A percentile compares a stretch with the other conserved stretches of the same genome.
phyloP scores from a whole-genome alignment of 2,329 filamentous ascomycete species.

The Hymenoscyphus infarciens region DNA sequence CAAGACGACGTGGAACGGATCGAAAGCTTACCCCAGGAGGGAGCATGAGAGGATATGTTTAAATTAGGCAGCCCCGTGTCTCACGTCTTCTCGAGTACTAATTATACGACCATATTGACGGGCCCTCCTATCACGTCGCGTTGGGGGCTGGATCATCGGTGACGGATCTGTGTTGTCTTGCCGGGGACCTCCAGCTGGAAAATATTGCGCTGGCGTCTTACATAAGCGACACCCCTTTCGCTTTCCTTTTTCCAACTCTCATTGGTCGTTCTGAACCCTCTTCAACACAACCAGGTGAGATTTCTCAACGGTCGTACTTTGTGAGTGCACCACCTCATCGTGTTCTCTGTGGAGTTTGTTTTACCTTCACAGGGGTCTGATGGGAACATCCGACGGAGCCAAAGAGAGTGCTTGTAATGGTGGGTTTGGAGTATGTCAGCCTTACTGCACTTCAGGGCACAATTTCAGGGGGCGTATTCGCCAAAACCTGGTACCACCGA shows the following conservation, averaged over 20 bases:
- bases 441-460: background rate
- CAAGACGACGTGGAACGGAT: background rate
- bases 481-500: background rate
- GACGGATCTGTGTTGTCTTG: background rate
- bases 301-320: too few species aligned
- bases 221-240: background rate
- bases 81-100: background rate
- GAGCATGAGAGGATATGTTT: background rate
- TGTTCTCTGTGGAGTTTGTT: too few species aligned
- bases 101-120: background rate
- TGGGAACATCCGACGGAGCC: too few species aligned
- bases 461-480: background rate
- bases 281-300: too few species aligned
- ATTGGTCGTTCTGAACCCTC: background rate
- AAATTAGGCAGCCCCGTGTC: background rate
- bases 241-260: background rate
- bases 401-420: too few species aligned
- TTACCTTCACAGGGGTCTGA: too few species aligned
- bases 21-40: background rate
- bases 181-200: background rate
- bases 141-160: conserved; percentile 3
- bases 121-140: background rate
- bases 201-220: background rate
- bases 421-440: background rate
- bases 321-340: too few species aligned